Evolutionary conservation across 2,329 filamentous ascomycete genomes (phyloP).

Genomic region (Paraconiothyrium brasiliense): DNA sequence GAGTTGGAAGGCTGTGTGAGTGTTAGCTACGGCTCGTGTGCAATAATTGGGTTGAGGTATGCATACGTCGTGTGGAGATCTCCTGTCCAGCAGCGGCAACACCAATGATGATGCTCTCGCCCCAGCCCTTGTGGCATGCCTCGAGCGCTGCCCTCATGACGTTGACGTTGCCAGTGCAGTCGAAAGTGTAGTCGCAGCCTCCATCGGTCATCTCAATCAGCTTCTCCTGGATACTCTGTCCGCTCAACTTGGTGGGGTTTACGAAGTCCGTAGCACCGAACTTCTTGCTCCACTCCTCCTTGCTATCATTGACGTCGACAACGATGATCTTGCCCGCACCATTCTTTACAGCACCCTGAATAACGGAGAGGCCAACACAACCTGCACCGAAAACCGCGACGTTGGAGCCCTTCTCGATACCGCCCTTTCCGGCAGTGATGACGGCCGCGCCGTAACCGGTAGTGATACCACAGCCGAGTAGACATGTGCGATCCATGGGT

Average conservation of each 20-base stretch:
- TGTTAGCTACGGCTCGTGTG: slow-evolving; percentile 17
- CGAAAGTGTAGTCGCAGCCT: slow-evolving; percentile 98
- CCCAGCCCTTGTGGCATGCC: slow-evolving; percentile 99
- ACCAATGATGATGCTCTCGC: slow-evolving; percentile 96
- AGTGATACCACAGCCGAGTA: slow-evolving; percentile 97
- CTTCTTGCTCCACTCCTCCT: slow-evolving; percentile 92
- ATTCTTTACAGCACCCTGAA: slow-evolving; percentile 90
- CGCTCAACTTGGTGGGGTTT: slow-evolving; percentile 76
- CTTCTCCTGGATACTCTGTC: slow-evolving; percentile 86
- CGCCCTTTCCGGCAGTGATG: slow-evolving; percentile 77
- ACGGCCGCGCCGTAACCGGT: slow-evolving; percentile 96
- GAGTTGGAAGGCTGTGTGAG: slow-evolving; percentile 84
- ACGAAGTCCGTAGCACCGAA: slow-evolving; percentile 98
- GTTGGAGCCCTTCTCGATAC: slow-evolving; percentile 86
- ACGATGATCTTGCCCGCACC: slow-evolving; percentile 81
- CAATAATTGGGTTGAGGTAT: neutral
- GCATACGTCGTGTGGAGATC: slow-evolving; percentile 90
- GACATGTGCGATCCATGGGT: slow-evolving; percentile 93
- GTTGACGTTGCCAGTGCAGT: slow-evolving; percentile 96
- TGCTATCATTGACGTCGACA: slow-evolving; percentile 83
- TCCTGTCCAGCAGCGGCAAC: slow-evolving; percentile 96
- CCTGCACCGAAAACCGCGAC: slow-evolving; percentile 94
- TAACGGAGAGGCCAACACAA: slow-evolving; percentile 93
- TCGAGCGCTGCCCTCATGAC: slow-evolving; percentile 97
- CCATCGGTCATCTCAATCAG: slow-evolving; percentile 98